Conservation (phyloP, 2,329 filamentous ascomycete species). For the Phialophora chinensis region DNA sequence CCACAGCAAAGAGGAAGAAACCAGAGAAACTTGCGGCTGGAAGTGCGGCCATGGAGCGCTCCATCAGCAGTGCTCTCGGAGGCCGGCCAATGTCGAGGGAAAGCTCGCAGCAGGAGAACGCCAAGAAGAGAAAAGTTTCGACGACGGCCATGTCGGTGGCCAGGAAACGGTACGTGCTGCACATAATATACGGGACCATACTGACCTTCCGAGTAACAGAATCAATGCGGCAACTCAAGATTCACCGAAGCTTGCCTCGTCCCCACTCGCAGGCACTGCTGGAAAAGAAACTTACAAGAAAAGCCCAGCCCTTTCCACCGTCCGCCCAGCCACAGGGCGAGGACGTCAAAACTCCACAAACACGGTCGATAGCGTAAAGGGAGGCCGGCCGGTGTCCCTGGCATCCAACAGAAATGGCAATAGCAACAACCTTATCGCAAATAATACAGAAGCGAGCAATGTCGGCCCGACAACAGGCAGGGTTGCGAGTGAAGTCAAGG, state of each 20-base stretch:
- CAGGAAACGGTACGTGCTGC: slow-evolving; percentile 75
- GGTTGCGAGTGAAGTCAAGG: slow-evolving; percentile 57
- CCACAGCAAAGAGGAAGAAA: slow-evolving; percentile 78
- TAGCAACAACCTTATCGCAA: slow-evolving; percentile 57
- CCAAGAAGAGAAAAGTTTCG: slow-evolving; percentile 43
- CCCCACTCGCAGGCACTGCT: slow-evolving; percentile 73
- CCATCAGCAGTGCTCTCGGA: slow-evolving; percentile 58
- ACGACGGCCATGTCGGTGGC: slow-evolving; percentile 38
- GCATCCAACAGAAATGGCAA: slow-evolving; percentile 66
- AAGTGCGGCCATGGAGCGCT: slow-evolving; percentile 66
- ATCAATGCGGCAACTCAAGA: slow-evolving; percentile 55
- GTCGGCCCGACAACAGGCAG: slow-evolving; percentile 42
- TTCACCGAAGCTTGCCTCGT: slow-evolving; percentile 75
- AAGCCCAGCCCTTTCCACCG: slow-evolving; percentile 66
- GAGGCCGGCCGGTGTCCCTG: slow-evolving; percentile 55
- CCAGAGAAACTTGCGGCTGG: slow-evolving; percentile 47
- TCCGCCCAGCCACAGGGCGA: slow-evolving; percentile 71
- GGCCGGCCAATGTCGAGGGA: slow-evolving; percentile 40
- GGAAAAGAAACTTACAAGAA: slow-evolving; percentile 61
- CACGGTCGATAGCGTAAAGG: slow-evolving; percentile 49
- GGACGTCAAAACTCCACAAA: slow-evolving; percentile 76
- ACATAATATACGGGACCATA: background rate
- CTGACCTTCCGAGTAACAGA: slow-evolving; percentile 20
- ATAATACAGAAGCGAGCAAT: slow-evolving; percentile 43
- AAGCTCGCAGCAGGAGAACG: slow-evolving; percentile 39